Percentiles rank a stretch among this genome's conserved stretches.
Evolutionary conservation across 2,329 filamentous ascomycete species (phyloP).

Genomic region (Diaporthe sp.): DNA sequence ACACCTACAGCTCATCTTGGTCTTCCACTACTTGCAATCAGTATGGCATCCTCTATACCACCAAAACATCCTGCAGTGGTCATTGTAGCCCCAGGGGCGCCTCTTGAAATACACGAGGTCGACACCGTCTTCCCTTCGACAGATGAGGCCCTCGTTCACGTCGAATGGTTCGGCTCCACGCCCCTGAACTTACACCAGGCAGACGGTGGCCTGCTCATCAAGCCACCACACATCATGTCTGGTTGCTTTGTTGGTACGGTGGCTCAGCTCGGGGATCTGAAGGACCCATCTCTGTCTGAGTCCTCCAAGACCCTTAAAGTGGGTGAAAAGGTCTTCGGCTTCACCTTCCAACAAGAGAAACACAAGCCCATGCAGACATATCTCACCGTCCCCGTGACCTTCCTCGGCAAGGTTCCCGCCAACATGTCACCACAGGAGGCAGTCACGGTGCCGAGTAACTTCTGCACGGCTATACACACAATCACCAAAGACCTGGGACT

Average conservation of each 20-base stretch:
- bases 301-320: conserved; percentile 56
- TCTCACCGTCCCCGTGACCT: conserved; percentile 64
- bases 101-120: conserved; percentile 45
- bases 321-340: conserved; percentile 71
- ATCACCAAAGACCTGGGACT: conserved; percentile 64
- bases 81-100: conserved; percentile 43
- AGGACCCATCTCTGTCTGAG: conserved; percentile 14
- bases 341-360: conserved; percentile 61
- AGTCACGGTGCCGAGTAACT: conserved; percentile 68
- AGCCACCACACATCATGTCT: conserved; percentile 65
- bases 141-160: conserved; percentile 67
- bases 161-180: conserved; percentile 72
- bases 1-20: not conserved
- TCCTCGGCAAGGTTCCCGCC: conserved; percentile 61
- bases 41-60: conserved; percentile 44
- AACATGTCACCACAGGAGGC: conserved; percentile 60
- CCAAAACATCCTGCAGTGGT: conserved; percentile 48
- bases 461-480: conserved; percentile 72
- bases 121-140: conserved; percentile 52
- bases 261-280: conserved; percentile 60
- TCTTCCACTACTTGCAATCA: not conserved
- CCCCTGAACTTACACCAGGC: conserved; percentile 74
- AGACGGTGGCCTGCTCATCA: conserved; percentile 69
- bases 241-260: conserved; percentile 67
- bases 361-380: conserved; percentile 71